These are phyloP conservation scores for Gossypium gossypioides DNA, from an alignment of 441 rosid genomes.

Conservation along the genomic window DNA sequence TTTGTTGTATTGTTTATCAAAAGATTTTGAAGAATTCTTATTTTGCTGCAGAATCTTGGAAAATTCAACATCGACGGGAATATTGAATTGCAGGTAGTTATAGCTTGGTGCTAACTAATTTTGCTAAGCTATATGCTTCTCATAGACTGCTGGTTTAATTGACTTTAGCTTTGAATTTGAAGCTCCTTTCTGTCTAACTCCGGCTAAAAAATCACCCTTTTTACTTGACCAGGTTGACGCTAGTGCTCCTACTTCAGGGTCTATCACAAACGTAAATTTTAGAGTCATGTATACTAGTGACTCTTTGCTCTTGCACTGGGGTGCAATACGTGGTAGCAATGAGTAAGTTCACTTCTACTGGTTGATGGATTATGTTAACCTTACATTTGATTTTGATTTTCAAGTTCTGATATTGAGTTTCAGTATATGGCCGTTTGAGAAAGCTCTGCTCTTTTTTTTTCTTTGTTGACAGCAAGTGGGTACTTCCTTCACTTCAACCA, in stretches of 20 bases:
- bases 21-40: conserved; percentile 20
- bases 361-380: conserved; percentile 8
- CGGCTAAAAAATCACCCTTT: conserved; percentile 18
- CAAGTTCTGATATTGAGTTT: not conserved
- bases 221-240: conserved; percentile 55
- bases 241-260: conserved; percentile 32
- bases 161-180: conserved; percentile 8
- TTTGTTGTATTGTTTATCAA: not conserved
- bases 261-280: conserved; percentile 41
- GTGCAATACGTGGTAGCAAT: conserved; percentile 53
- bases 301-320: conserved; percentile 87
- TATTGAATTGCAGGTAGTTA: conserved; percentile 66
- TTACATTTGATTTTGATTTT: conserved; percentile 7
- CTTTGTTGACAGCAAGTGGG: conserved; percentile 59
- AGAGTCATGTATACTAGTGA: conserved; percentile 48
- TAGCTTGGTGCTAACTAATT: conserved; percentile 4
- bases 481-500: conserved; percentile 67
- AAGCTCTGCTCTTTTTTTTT: not conserved
- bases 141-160: conserved; percentile 6
- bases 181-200: conserved; percentile 10
- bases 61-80: conserved; percentile 74
- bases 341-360: conserved; percentile 44
- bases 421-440: not conserved
- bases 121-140: not conserved
- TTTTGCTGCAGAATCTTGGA: conserved; percentile 44